Evolutionary conservation across 2,329 filamentous ascomycete genomes (phyloP), one percentile per base, ranked within the genome.

Genomic region (Colletotrichum sp.): DNA sequence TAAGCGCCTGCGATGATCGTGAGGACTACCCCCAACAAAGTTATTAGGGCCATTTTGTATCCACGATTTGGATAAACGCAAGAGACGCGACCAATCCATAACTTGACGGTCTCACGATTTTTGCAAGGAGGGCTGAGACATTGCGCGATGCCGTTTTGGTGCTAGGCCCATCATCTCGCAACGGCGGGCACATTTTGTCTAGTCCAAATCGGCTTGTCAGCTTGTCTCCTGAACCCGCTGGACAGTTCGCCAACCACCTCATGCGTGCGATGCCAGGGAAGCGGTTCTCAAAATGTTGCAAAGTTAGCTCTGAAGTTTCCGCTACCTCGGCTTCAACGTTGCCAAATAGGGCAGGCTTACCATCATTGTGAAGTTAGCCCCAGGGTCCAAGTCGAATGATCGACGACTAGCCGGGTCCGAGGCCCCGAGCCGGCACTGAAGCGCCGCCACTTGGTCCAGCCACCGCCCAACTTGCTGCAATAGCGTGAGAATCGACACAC

Each of bases 271-370:
- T 49, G n/a, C 44, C n/a, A 21, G n/a, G 44, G 6, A 21, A 13
- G 44, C n/a, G 44, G n/a, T 13, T 13, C 10, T 4, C 44, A 13
- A 52, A 24, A 8, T 1, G 10, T 21, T 52, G n/a, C 10, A 24
- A 13, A 12, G 1, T 52, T 0, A 13, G n/a, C n/a, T 8, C n/a
- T 13, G n/a, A 13, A 0, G 4, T 52, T 4, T 24, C n/a, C 10
- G 44, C 44, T 52, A 4, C n/a, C 44, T 52, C 1, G 44, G 10
- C n/a, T 52, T 21, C 44, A 13, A 52, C 3, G 12, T 21, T 52
- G 10, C 44, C 44, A 13, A 15, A 52, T 21, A 21, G n/a, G 10
- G n/a, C 44, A 21, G 12, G 10, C 1, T 52, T 24, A 13, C 44
- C n/a, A 52, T 4, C 0, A 24, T 12, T 13, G 44, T 12, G 10